Conservation (phyloP, 2,329 filamentous ascomycete genomes). For the Daldinia sp. region DNA sequence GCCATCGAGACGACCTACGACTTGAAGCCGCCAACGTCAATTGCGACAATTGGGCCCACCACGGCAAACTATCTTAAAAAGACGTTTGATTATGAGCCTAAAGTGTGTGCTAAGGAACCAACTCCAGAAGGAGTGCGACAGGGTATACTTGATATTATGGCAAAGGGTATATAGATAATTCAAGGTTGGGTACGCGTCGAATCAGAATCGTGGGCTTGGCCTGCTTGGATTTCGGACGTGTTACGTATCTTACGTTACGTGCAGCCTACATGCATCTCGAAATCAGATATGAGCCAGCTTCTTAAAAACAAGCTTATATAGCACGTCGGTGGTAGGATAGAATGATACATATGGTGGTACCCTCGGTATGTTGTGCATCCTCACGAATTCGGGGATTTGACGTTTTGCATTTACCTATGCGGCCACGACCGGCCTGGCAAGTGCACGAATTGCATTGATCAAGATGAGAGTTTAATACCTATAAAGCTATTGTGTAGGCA, state of each 20-base stretch:
- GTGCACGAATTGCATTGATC: background rate
- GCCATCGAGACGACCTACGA: constrained; percentile 35
- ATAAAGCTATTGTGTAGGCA: background rate
- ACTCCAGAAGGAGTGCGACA: constrained; percentile 80
- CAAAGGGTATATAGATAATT: constrained; percentile 1
- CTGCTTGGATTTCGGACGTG: background rate
- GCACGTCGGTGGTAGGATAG: background rate
- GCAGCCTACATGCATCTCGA: background rate
- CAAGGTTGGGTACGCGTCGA: background rate
- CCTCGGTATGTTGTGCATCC: constrained; percentile 18
- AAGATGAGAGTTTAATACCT: background rate
- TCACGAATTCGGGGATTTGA: background rate
- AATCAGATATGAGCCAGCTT: background rate
- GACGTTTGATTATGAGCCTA: constrained; percentile 72
- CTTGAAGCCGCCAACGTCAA: constrained; percentile 59
- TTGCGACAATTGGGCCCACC: constrained; percentile 94
- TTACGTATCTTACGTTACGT: background rate
- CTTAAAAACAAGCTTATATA: background rate
- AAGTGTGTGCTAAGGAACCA: constrained; percentile 83
- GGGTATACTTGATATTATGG: constrained; percentile 62
- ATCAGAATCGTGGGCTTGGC: background rate
- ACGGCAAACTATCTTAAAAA: constrained; percentile 77
- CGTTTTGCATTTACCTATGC: background rate
- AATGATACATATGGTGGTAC: background rate
- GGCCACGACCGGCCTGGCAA: background rate